Conservation (phyloP, 441 rosid genomes). For the Adansonia madagascariensis region DNA sequence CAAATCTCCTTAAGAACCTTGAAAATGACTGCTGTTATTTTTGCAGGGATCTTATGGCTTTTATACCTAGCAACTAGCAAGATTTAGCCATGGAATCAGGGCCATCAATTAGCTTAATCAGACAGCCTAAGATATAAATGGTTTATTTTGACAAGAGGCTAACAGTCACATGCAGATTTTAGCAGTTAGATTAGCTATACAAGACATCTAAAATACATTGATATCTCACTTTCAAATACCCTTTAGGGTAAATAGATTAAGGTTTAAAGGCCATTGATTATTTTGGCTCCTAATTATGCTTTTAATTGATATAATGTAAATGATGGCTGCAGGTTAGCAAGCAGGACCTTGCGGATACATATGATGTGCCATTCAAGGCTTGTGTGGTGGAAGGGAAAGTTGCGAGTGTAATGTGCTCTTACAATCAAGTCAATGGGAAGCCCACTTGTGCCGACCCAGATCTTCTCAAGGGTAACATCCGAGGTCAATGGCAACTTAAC, state of each 20-base stretch:
- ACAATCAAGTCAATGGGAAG: conserved; percentile 74
- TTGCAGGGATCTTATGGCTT: conserved; percentile 3
- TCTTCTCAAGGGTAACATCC: conserved; percentile 64
- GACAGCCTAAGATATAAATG: not conserved
- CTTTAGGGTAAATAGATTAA: too few relatives aligned
- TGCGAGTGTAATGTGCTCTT: conserved; percentile 80
- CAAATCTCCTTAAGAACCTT: not conserved
- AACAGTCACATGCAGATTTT: not conserved
- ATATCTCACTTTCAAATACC: too few relatives aligned
- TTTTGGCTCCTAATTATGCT: not conserved
- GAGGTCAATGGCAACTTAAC: conserved; percentile 64
- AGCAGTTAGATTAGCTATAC: not conserved
- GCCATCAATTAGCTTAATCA: conserved; percentile 3
- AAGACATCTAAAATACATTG: not conserved
- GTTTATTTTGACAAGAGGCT: conserved; percentile 9
- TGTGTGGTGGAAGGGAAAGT: conserved; percentile 71
- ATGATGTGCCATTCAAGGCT: conserved; percentile 65
- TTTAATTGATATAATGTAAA: not conserved
- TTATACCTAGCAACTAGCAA: not conserved
- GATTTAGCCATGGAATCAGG: not conserved
- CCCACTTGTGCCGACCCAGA: conserved; percentile 74
- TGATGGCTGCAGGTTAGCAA: conserved; percentile 48
- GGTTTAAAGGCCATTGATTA: not conserved
- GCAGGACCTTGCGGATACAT: conserved; percentile 75
- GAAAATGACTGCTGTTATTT: conserved; percentile 20